These are phyloP conservation scores for Volvox carteri DNA, from an alignment of 163 green algal species.

Conservation along the genomic window DNA sequence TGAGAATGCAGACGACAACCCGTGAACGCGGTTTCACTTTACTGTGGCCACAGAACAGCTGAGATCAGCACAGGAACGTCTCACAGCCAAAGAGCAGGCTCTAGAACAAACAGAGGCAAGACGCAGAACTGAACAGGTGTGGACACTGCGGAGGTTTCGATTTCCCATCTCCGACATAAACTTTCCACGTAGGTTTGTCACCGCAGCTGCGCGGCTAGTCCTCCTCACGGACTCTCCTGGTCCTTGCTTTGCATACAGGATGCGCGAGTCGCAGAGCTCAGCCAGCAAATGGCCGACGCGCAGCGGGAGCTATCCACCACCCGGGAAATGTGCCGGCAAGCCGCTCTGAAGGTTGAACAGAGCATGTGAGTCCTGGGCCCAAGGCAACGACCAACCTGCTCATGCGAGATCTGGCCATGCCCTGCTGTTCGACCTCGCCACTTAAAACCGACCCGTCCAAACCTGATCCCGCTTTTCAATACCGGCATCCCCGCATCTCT, in stretches of 20 bases:
- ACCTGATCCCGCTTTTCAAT: no score
- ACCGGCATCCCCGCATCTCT: no score
- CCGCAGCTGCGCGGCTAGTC: no score
- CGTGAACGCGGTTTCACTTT: background rate
- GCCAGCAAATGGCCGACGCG: conserved; percentile 6
- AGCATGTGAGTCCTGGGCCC: conserved; percentile 61
- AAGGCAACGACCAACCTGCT: no score
- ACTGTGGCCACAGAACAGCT: conserved; percentile 26
- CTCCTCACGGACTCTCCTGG: background rate
- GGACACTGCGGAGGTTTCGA: no score
- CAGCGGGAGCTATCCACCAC: conserved; percentile 32
- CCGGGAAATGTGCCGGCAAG: conserved; percentile 8
- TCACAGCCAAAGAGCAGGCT: background rate
- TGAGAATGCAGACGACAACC: background rate
- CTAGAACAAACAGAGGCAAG: background rate
- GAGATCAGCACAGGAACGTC: background rate
- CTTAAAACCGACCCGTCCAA: no score
- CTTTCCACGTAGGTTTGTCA: no score
- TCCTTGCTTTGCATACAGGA: conserved; percentile 7
- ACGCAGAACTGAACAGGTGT: conserved; percentile 4
- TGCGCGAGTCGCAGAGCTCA: background rate
- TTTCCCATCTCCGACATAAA: no score
- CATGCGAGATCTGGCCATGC: no score
- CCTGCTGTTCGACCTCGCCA: no score
- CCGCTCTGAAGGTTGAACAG: conserved; percentile 9